A percentile compares a stretch with the other conserved stretches of the same genome.
Conservation (phyloP, 164 flowering plant species). For the Paratinospora sagittata region DNA sequence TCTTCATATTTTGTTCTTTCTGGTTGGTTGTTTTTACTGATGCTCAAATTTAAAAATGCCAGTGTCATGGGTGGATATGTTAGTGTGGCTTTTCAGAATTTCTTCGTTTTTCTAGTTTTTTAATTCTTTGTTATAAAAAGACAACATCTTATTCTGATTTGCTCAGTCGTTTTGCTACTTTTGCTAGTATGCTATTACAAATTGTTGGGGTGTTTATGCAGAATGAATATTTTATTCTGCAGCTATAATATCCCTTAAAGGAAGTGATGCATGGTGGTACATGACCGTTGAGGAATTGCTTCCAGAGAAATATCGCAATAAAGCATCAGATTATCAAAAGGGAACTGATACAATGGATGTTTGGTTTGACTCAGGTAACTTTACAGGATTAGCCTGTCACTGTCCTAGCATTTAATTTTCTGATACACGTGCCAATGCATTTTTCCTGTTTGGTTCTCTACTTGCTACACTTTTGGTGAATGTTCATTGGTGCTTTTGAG, state of each 20-base stretch:
- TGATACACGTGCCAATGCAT: not conserved
- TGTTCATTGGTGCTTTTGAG: not conserved
- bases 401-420: constrained; percentile 4
- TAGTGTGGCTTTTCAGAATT: not conserved
- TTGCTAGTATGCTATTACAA: not conserved
- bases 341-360: constrained; percentile 99
- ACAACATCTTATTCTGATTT: not conserved
- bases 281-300: constrained; percentile 79
- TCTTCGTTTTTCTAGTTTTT: not conserved
- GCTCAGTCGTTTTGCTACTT: not conserved
- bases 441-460: not conserved
- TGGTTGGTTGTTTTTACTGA: constrained; percentile 1
- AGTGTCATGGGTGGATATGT: not conserved
- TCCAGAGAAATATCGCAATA: constrained; percentile 69
- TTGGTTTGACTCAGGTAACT: constrained; percentile 96
- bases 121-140: not conserved
- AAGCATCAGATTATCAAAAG: constrained; percentile 76
- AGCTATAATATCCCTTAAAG: constrained; percentile 80
- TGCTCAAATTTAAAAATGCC: not conserved
- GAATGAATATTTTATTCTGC: constrained; percentile 25
- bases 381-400: not conserved
- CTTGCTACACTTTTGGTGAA: not conserved
- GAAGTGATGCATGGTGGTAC: constrained; percentile 99
- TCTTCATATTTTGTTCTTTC: not conserved
- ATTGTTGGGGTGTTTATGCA: not conserved